Base-by-base conservation (phyloP, 2,329 filamentous ascomycete genomes). In the Fusarium miscanthi region DNA sequence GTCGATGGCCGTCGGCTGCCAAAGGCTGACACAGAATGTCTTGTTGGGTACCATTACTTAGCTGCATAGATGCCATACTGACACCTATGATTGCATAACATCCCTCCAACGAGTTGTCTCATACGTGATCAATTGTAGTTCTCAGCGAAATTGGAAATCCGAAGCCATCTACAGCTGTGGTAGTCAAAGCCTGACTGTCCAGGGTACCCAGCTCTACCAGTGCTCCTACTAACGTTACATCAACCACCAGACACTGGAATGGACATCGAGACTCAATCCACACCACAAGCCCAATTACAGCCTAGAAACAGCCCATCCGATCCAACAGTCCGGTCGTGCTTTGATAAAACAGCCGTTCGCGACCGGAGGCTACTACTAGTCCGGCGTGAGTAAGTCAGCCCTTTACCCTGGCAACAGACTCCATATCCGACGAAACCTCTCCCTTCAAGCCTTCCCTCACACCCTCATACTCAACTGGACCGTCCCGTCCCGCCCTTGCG, bases 401-500 rank as follows among this genome's bases (percentile, higher is more conserved):
- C n/a, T 46, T 48, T 33, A 13, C 21, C 38, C 52, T 60, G 31
- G 21, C 23, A 33, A 27, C 48, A 52, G 45, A 38, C n/a, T 48
- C 30, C 42, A 27, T 56, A 27, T 62, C 37, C 35, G 33, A 41
- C 63, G 53, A 49, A 45, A 42, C 43, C 19, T 43, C 30, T 49
- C 43, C 25, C n/a, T 41, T 33, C 46, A 33, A 35, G 31, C 43
- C 49, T 64, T 33, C 38, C 40, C 38, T 51, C 59, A 42, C 49
- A 59, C 53, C 69, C 43, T 54, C 40, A 25, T 49, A 12, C 37
- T 53, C 38, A 25, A 33, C 56, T 65, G 67, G 63, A 62, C 48
- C 70, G 70, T 69, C 63, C 71, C 63, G 70, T 74, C 48, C 71
- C 71, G 63, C 51, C 54, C 27, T 59, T 73, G 30, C n/a, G 56